Evolutionary conservation across 1,284 basidiomycete genomes (phyloP), one percentile per base, ranked within the genome.

Genomic region (Malassezia psittaci): DNA sequence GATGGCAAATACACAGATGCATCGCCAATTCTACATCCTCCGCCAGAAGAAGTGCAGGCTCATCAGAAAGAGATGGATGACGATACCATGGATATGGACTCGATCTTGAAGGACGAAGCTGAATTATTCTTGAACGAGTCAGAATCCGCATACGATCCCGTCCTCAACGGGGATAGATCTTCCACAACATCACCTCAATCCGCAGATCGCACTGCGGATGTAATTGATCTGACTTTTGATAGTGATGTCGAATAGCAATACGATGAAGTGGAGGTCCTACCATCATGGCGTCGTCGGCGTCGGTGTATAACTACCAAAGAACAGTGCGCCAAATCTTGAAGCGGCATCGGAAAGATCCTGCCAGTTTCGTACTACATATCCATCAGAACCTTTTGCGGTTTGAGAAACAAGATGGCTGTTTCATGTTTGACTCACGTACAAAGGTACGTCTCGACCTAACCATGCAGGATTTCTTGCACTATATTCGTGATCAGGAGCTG

Each of bases 1-100:
- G 88, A 96, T 75, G 82, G 86, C 76, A 87, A 85, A 73, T 85
- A 83, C 67, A 59, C 48, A 11, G 45, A 48, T n/a, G 12, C 34
- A 21, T 69, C 60, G 11, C 29, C 21, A 7, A n/a, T 39, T 34
- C 45, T 47, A 5, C 45, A 47, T 3, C 15, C 29, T 3, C 11
- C 16, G n/a, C 33, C 43, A 3, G 12, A 32, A 9, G 12, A 19
- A 19, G 24, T 18, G 43, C 12, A 13, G 47, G 29, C 37, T 12
- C 12, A 9, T 11, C 18, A 7, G 6, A 13, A 53, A 38, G 34
- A 38, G 32, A 29, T 29, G 24, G 19, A 16, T 18, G 43, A 13
- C 6, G 43, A 45, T 18, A 13, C 40, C 18, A 38, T n/a, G 32
- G 21, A 21, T 21, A 9, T 47, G n/a, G 37, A 18, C 24, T 29